A percentile compares a stretch with the other conserved stretches of the same genome.
phyloP scores from a whole-genome alignment of 352 stramenopile species.

The Peronospora farinosa region DNA sequence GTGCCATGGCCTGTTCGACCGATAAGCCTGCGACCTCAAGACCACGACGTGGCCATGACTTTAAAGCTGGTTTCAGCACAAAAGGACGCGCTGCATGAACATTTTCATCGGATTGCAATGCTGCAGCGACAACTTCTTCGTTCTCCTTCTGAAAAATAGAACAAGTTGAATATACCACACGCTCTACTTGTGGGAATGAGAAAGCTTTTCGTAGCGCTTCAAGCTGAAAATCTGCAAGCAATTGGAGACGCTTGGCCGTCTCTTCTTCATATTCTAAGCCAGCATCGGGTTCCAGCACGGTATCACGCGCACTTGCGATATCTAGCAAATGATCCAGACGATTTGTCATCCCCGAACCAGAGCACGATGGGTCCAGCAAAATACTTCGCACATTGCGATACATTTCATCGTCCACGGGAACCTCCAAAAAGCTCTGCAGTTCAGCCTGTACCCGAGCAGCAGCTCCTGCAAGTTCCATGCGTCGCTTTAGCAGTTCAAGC shows the following conservation, averaged over 20 bases:
- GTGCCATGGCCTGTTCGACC: conserved; percentile 52
- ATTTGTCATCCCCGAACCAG: conserved; percentile 93
- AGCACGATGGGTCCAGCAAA: conserved; percentile 95
- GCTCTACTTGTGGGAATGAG: conserved; percentile 90
- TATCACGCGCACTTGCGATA: conserved; percentile 59
- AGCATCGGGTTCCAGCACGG: conserved; percentile 41
- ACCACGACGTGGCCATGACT: conserved; percentile 71
- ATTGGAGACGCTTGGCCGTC: conserved; percentile 74
- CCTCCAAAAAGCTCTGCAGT: conserved; percentile 90
- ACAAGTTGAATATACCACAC: conserved; percentile 96
- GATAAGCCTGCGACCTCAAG: conserved; percentile 49
- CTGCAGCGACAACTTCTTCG: conserved; percentile 88
- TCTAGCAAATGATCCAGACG: conserved; percentile 89
- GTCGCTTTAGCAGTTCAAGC: conserved; percentile 80
- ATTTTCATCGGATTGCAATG: conserved; percentile 70
- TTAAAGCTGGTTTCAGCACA: conserved; percentile 58
- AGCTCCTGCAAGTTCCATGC: conserved; percentile 81
- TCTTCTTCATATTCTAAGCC: conserved; percentile 48
- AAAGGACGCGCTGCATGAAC: conserved; percentile 41
- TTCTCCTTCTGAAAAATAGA: conserved; percentile 95
- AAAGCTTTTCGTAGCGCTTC: conserved; percentile 91
- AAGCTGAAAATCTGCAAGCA: conserved; percentile 93
- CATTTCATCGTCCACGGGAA: conserved; percentile 60
- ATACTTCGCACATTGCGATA: conserved; percentile 89
- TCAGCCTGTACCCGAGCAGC: conserved; percentile 75